phyloP scores from a whole-genome alignment of 208 protist genomes.

The Jaenimonas drosophilae region DNA sequence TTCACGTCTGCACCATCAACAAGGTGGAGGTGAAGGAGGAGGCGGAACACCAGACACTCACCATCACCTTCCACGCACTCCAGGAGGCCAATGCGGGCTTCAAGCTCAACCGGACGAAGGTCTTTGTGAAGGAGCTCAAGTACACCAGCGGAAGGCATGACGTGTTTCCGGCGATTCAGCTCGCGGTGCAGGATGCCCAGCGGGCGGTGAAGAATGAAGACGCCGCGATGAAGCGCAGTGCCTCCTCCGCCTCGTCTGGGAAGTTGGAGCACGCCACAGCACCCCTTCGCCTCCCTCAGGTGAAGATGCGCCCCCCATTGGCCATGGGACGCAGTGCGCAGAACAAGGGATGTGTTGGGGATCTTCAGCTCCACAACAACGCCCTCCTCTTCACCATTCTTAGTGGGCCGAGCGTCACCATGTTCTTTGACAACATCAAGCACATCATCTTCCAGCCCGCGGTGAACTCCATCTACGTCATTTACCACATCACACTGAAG shows the following conservation, averaged over 20 bases:
- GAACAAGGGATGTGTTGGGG: constrained; percentile 78
- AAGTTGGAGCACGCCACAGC: constrained; percentile 29
- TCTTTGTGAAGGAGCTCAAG: constrained; percentile 86
- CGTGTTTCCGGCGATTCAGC: constrained; percentile 44
- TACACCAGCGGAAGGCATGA: constrained; percentile 49
- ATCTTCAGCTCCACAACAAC: constrained; percentile 93
- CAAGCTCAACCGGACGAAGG: constrained; percentile 69
- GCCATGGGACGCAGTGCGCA: constrained; percentile 51
- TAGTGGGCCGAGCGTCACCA: constrained; percentile 75
- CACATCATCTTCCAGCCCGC: constrained; percentile 96
- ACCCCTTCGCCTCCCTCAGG: constrained; percentile 60
- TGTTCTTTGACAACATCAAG: constrained; percentile 96
- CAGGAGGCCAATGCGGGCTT: constrained; percentile 76
- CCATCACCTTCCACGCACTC: constrained; percentile 84
- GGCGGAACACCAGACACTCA: constrained; percentile 56
- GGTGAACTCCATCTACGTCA: constrained; percentile 83
- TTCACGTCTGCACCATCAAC: constrained; percentile 95
- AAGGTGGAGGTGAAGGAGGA: constrained; percentile 86
- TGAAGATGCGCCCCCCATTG: constrained; percentile 88
- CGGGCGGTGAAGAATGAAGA: constrained; percentile 74
- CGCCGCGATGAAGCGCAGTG: constrained; percentile 31
- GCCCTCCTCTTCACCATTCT: constrained; percentile 91
- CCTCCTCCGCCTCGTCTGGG: constrained; percentile 27
- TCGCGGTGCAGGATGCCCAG: constrained; percentile 51
- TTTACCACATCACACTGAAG: constrained; percentile 96